phyloP scores from a whole-genome alignment of 2,329 filamentous ascomycete species.

The Dactylellina haptotyla region DNA sequence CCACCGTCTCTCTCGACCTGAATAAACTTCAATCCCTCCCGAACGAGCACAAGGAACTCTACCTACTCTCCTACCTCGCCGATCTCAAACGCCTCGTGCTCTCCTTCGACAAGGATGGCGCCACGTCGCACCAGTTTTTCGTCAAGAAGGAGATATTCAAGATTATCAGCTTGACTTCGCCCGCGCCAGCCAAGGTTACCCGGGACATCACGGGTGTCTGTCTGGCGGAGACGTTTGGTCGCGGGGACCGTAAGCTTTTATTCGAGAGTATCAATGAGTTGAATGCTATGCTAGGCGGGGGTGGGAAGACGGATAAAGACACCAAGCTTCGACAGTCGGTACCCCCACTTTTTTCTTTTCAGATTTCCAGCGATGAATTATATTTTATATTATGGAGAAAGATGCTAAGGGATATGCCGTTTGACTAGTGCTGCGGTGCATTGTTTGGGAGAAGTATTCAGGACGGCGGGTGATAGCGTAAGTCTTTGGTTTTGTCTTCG shows the following conservation, averaged over 20 bases:
- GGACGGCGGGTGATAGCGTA: constrained; percentile 85
- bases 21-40: constrained; percentile 88
- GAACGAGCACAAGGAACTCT: constrained; percentile 93
- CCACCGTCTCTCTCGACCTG: constrained; percentile 77
- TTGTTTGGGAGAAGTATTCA: constrained; percentile 88
- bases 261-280: constrained; percentile 96
- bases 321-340: constrained; percentile 75
- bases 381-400: neutral
- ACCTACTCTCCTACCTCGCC: constrained; percentile 87
- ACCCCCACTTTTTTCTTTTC: too few relatives aligned
- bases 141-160: constrained; percentile 95
- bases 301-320: constrained; percentile 79
- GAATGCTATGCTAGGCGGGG: constrained; percentile 76
- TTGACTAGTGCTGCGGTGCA: constrained; percentile 74
- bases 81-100: constrained; percentile 83
- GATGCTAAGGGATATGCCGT: constrained; percentile 3
- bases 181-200: constrained; percentile 85
- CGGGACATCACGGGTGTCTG: constrained; percentile 88
- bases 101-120: constrained; percentile 77
- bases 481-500: constrained; percentile 13
- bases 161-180: constrained; percentile 82
- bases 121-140: constrained; percentile 87
- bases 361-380: too few relatives aligned
- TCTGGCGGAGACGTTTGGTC: constrained; percentile 81
- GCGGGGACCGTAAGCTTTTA: constrained; percentile 88